Evolutionary conservation across 306 rosid species (phyloP), one percentile per base, ranked within the genome.

Genomic region (Quillaja saponaria): DNA sequence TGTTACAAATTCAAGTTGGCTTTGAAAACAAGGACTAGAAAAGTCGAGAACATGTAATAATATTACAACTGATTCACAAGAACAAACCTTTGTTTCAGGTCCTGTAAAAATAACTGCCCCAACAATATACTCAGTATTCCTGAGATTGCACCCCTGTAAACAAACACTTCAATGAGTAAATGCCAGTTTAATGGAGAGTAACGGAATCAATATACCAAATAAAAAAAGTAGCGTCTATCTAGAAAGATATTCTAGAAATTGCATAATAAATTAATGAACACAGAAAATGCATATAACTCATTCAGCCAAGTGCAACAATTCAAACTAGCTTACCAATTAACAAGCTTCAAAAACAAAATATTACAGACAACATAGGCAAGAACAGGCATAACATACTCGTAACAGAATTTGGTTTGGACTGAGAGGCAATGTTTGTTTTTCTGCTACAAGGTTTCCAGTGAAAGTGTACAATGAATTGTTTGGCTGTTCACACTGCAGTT

Each of bases 91-190:
- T 37, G 99, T 92, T 79, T 92, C 99, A 4, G 77, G 99, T 62
- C 99, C 99, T 8, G 99, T 82, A 73, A 92, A 92, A 76, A 92
- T 76, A 72, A 89, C 99, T 72, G 81, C 85, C 55, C 81, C 96
- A 68, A 92, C 96, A 78, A 92, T 72, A 80, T 88, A 86, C 53
- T 89, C 94, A 2, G 99, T 92, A 80, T 92, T 92, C 80, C 95
- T 84, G 68, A 92, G 99, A 77, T 95, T 92, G 84, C 99, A 92
- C 16, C 99, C 99, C 99, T 92, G 89, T 61, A 76, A 74, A 64
- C 5, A 65, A n/a, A n/a, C 41, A 41, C 35, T 42, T 61, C 71
- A 56, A 54, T 44, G 61, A 64, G 67, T 41, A 57, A 75, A 51
- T n/a, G 44, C 39, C 33, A 71, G 56, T 34, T 58, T 35, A 34